phyloP scores from a whole-genome alignment of 140 eudicot species.

The Oenanthe javanica region DNA sequence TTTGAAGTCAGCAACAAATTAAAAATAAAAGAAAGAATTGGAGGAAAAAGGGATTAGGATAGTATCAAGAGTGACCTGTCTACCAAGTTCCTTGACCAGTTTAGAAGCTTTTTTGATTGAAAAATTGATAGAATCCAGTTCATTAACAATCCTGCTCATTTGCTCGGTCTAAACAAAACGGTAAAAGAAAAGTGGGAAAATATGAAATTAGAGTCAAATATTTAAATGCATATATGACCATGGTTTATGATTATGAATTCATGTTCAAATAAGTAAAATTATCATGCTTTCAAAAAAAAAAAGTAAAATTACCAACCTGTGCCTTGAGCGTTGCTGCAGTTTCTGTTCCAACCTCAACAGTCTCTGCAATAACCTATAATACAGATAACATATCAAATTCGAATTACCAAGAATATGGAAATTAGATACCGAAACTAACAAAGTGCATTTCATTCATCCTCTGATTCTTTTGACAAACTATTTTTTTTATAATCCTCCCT shows the following conservation, averaged over 20 bases:
- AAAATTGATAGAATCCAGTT: slow-evolving; percentile 84
- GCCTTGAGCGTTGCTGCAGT: slow-evolving; percentile 95
- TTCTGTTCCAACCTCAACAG: slow-evolving; percentile 82
- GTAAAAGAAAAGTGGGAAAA: not conserved
- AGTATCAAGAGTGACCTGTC: slow-evolving; percentile 79
- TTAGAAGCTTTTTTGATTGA: slow-evolving; percentile 92
- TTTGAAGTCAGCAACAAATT: slow-evolving; percentile 23
- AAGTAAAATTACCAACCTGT: slow-evolving; percentile 40
- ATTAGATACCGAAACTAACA: not conserved
- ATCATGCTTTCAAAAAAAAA: too few species aligned
- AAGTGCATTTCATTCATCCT: not conserved
- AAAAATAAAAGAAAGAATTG: too few species aligned
- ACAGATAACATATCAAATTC: slow-evolving; percentile 1
- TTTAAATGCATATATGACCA: not conserved
- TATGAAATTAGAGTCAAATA: slow-evolving; percentile 11
- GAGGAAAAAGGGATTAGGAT: slow-evolving; percentile 11
- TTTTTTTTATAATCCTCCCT: not conserved
- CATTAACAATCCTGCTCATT: slow-evolving; percentile 91
- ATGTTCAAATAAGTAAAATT: not conserved
- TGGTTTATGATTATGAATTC: not conserved
- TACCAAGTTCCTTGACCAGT: slow-evolving; percentile 94
- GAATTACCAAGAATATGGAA: not conserved
- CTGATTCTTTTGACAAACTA: not conserved
- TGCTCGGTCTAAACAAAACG: slow-evolving; percentile 68
- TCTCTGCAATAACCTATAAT: slow-evolving; percentile 67